Conservation (phyloP, 306 rosid genomes). For the Trifolium repens region DNA sequence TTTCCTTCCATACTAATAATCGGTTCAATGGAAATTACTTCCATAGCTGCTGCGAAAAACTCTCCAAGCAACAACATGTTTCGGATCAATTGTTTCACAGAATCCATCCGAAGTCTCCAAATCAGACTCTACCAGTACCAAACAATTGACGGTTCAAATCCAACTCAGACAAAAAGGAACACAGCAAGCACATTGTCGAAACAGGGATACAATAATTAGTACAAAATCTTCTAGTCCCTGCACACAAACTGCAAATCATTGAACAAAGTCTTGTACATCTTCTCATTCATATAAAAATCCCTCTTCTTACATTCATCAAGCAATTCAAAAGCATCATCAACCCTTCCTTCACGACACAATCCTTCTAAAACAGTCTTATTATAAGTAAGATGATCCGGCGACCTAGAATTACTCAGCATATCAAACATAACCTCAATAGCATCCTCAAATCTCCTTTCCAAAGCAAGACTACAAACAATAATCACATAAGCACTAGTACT, state of each 20-base stretch:
- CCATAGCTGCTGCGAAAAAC: background rate
- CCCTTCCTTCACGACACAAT: slow-evolving; percentile 71
- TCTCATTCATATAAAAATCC: slow-evolving; percentile 59
- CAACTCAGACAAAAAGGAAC: slow-evolving; percentile 22
- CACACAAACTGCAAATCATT: slow-evolving; percentile 59
- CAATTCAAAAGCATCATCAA: slow-evolving; percentile 63
- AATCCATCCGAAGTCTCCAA: slow-evolving; percentile 13
- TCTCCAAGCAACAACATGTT: slow-evolving; percentile 27
- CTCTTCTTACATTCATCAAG: slow-evolving; percentile 73
- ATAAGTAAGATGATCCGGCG: slow-evolving; percentile 83
- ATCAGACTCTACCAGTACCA: background rate
- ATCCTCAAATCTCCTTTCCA: slow-evolving; percentile 71
- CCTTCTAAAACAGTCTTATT: slow-evolving; percentile 74
- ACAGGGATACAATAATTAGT: background rate
- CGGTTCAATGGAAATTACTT: slow-evolving; percentile 10
- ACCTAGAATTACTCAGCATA: slow-evolving; percentile 70
- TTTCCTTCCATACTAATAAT: background rate
- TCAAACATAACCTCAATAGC: slow-evolving; percentile 69
- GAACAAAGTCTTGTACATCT: slow-evolving; percentile 62
- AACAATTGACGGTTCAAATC: slow-evolving; percentile 4
- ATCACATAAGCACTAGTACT: slow-evolving; percentile 68
- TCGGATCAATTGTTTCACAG: background rate
- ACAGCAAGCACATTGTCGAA: background rate
- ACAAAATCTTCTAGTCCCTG: slow-evolving; percentile 39
- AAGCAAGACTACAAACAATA: slow-evolving; percentile 68